Conservation (phyloP, 257 asterid species). For the Solanum sejunctum region DNA sequence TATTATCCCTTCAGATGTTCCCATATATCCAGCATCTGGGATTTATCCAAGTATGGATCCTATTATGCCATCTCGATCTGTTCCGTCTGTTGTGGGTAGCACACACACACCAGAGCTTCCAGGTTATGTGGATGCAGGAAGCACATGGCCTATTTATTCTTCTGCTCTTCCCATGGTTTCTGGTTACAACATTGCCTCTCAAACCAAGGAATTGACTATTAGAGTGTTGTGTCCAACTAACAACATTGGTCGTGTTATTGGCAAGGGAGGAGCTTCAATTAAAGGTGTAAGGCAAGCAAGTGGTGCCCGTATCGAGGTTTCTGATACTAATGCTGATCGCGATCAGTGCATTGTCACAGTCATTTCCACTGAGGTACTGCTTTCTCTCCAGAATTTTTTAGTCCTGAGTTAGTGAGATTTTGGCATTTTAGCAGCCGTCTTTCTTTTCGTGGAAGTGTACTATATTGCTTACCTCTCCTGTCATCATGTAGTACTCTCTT, state of each 20-base stretch:
- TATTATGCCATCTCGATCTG: constrained; percentile 34
- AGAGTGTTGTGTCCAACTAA: constrained; percentile 69
- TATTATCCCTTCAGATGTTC: constrained; percentile 82
- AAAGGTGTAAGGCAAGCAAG: constrained; percentile 68
- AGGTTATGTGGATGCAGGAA: constrained; percentile 57
- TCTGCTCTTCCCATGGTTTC: constrained; percentile 71
- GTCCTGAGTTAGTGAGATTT: background rate
- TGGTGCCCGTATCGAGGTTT: constrained; percentile 88
- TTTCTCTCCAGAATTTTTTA: background rate
- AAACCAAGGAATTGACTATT: constrained; percentile 49
- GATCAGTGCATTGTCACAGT: constrained; percentile 66
- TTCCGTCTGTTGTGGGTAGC: constrained; percentile 59
- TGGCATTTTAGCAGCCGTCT: constrained; percentile 3
- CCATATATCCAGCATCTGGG: constrained; percentile 68
- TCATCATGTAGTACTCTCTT: too few relatives aligned
- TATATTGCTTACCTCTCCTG: background rate
- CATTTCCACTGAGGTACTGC: constrained; percentile 65
- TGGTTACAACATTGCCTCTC: constrained; percentile 48
- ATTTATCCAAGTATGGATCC: constrained; percentile 56
- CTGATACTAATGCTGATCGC: constrained; percentile 50
- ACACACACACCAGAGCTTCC: constrained; percentile 49
- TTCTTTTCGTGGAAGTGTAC: background rate
- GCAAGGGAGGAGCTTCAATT: constrained; percentile 79
- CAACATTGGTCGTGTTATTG: constrained; percentile 87
- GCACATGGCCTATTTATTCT: constrained; percentile 71